phyloP scores from a whole-genome alignment of 2,329 filamentous ascomycete genomes.

The Monilinia aucupariae region DNA sequence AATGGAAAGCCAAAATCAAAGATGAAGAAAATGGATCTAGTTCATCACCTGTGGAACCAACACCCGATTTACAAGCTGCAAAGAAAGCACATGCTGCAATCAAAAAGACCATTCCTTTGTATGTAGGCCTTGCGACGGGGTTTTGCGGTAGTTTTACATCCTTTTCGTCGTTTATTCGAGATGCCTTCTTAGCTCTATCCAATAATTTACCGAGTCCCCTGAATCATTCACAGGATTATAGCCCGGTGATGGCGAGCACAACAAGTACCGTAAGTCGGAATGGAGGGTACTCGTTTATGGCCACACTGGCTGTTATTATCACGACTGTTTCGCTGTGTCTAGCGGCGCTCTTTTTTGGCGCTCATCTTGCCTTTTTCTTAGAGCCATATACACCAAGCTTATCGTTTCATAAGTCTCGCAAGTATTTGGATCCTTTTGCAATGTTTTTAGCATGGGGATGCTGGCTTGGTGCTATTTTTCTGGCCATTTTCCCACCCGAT shows the following conservation, averaged over 20 bases:
- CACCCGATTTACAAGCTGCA: conserved; percentile 40
- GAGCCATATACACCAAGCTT: conserved; percentile 56
- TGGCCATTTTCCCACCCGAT: conserved; percentile 67
- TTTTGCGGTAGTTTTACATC: conserved; percentile 89
- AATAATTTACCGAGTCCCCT: conserved; percentile 60
- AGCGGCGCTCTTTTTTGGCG: conserved; percentile 63
- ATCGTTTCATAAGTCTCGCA: conserved; percentile 51
- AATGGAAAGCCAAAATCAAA: conserved; percentile 34
- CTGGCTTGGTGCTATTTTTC: conserved; percentile 72
- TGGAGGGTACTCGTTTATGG: conserved; percentile 77
- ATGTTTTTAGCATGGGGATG: conserved; percentile 63
- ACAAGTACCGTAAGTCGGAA: conserved; percentile 47
- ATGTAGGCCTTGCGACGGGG: conserved; percentile 78
- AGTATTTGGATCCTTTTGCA: conserved; percentile 56
- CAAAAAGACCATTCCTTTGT: conserved; percentile 85
- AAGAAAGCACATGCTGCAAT: conserved; percentile 54
- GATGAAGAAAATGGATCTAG: conserved; percentile 38
- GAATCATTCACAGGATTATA: conserved; percentile 37
- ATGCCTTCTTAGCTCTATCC: conserved; percentile 71
- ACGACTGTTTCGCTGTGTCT: conserved; percentile 66
- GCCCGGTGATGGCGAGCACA: conserved; percentile 32
- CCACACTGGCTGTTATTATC: conserved; percentile 69
- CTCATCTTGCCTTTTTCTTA: conserved; percentile 64
- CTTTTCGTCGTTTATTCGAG: conserved; percentile 80
- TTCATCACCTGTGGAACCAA: conserved; percentile 10